Evolutionary conservation across 2,329 filamentous ascomycete genomes (phyloP).

Genomic region (Arthrocladium fulminans): DNA sequence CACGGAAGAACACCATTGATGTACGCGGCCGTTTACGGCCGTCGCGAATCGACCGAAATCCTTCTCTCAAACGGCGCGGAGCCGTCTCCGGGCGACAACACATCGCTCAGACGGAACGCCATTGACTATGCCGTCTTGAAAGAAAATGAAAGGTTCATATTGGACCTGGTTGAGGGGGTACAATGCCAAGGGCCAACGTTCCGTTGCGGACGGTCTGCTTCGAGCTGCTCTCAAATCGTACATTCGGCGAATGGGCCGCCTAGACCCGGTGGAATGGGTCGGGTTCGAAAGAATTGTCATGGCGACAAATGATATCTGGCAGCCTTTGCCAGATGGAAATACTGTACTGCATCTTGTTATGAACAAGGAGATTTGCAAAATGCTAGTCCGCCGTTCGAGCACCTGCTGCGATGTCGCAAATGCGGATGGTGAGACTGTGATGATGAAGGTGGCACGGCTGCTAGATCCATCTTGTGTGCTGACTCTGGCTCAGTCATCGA

Average conservation of each 20-base stretch:
- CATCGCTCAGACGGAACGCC: not conserved
- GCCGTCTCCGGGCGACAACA: not conserved
- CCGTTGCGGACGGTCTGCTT: no score
- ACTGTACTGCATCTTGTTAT: not conserved
- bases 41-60: not conserved
- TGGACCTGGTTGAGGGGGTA: no score
- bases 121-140: not conserved
- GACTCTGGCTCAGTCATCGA: no score
- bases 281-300: not conserved
- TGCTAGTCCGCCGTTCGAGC: not conserved
- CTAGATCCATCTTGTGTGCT: no score
- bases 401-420: not conserved
- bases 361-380: not conserved
- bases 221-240: no score
- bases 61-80: not conserved
- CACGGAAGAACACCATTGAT: not conserved
- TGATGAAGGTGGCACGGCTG: no score
- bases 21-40: not conserved
- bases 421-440: no score
- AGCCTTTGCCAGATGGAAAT: not conserved
- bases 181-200: no score
- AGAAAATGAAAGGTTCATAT: not conserved
- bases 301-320: not conserved
- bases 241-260: not conserved
- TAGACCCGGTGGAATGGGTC: not conserved